A percentile compares a stretch with the other conserved stretches of the same genome.
phyloP scores from a whole-genome alignment of 257 asterid genomes.

The Salvia miltiorrhiza region DNA sequence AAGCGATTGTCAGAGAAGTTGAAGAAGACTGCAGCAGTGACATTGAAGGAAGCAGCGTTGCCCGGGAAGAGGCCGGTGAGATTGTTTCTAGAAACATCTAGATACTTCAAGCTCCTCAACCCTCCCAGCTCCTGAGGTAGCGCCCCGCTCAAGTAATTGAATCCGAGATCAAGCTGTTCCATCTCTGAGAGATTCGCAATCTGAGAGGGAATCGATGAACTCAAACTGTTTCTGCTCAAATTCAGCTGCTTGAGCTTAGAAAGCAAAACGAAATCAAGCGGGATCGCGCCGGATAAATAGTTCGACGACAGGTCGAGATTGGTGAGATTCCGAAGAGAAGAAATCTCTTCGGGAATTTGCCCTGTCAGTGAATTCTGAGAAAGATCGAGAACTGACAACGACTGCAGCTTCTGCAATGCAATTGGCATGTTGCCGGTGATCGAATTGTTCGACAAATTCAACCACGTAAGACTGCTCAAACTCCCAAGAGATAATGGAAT shows the following conservation, averaged over 20 bases:
- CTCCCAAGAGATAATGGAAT: constrained; percentile 55
- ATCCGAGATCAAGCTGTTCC: constrained; percentile 51
- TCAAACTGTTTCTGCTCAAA: constrained; percentile 49
- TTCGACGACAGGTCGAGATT: constrained; percentile 59
- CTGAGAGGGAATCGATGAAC: constrained; percentile 46
- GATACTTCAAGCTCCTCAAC: constrained; percentile 33
- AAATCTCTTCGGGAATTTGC: constrained; percentile 48
- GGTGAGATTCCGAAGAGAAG: constrained; percentile 47
- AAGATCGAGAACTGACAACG: constrained; percentile 50
- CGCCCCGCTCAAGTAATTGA: constrained; percentile 45
- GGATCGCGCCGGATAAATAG: constrained; percentile 47
- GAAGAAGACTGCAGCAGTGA: constrained; percentile 35
- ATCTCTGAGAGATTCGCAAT: constrained; percentile 46
- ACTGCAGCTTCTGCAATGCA: constrained; percentile 37
- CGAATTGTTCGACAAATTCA: constrained; percentile 48
- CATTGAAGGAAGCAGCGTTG: constrained; percentile 15
- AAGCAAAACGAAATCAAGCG: constrained; percentile 39
- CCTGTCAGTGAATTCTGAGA: constrained; percentile 57
- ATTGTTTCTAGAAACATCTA: constrained; percentile 59
- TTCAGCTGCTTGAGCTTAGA: constrained; percentile 37
- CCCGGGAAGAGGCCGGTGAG: constrained; percentile 49
- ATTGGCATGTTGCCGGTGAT: constrained; percentile 62
- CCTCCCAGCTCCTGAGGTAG: constrained; percentile 39
- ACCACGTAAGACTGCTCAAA: constrained; percentile 31
- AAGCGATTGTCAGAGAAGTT: constrained; percentile 61